Evolutionary conservation across 2,329 filamentous ascomycete species (phyloP), one percentile per base, ranked within the genome.

Genomic region (Colletotrichum liriopes): DNA sequence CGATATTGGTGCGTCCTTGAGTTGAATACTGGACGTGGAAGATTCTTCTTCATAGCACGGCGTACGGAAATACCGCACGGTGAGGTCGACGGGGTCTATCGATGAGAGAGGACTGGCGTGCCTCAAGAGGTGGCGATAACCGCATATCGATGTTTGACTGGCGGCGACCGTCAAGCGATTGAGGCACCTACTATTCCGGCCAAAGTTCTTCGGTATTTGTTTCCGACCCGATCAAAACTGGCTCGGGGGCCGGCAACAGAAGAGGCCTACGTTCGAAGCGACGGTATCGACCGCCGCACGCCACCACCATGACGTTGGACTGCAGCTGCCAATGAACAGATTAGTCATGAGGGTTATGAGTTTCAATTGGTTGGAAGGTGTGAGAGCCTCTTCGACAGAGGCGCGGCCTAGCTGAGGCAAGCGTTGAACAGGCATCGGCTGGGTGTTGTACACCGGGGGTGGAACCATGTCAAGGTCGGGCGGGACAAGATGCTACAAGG

Each of bases 401-500:
- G 43, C 35, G 37, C 35, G 29, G 35, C 23, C 16, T 43, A 32
- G 41, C 32, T 20, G 35, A 61, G 35, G n/a, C 8, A 4, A n/a
- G 23, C n/a, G 29, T 20, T 35, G 8, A 18, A 47, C 29, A 51
- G 16, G 43, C 35, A 45, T 58, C 9, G 3, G 20, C 47, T 61
- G 64, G 41, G 55, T 55, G 56, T 39, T 45, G 54, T 66, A 45
- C 35, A 59, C 45, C 29, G 20, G n/a, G 23, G 51, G 20, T 35
- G 54, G 67, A 59, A 41, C 26, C 23, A 23, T 35, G 32, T n/a
- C 67, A 32, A 54, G 26, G 23, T 66, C 54, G 47, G 63, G 29
- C 54, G 62, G 61, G 37, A 66, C 2, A 66, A 45, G 45, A 18
- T 54, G 45, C 37, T 23, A 59, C 58, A 58, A 60, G 54, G 43